These are phyloP conservation scores for Thalassiosira exigua DNA, from an alignment of 352 stramenopile species.

Conservation along the genomic window DNA sequence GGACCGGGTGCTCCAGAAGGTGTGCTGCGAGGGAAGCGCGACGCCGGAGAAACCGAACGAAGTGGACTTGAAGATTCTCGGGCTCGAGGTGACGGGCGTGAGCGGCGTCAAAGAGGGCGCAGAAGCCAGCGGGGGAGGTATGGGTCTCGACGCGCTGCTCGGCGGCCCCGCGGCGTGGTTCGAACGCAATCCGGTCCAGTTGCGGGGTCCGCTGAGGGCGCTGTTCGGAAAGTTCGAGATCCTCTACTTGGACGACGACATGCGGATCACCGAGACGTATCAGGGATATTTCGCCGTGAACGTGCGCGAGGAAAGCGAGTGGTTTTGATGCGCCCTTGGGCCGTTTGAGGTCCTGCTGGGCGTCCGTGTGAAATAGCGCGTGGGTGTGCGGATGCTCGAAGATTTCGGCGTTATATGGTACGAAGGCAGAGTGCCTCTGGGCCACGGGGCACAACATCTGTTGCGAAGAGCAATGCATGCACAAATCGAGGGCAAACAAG, in stretches of 20 bases:
- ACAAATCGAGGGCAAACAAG: no score
- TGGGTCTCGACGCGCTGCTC: constrained; percentile 11
- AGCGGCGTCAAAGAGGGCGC: constrained; percentile 18
- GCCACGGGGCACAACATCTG: no score
- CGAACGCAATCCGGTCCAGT: constrained; percentile 62
- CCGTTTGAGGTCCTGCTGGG: no score
- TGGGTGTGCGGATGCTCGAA: no score
- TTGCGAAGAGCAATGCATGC: no score
- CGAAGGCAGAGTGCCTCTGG: no score
- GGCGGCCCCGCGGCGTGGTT: constrained; percentile 62
- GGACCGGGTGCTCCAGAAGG: constrained; percentile 75
- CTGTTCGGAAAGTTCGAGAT: constrained; percentile 83
- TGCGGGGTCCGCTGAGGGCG: constrained; percentile 68
- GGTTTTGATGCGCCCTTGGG: no score
- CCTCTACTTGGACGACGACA: constrained; percentile 79
- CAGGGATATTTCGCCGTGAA: constrained; percentile 81
- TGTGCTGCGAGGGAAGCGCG: constrained; percentile 60
- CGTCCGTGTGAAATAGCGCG: no score
- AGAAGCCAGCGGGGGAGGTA: constrained; percentile 6
- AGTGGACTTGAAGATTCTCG: constrained; percentile 71
- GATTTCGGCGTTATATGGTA: no score
- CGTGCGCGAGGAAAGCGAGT: constrained; percentile 61
- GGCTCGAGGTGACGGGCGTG: constrained; percentile 57
- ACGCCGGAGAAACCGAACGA: constrained; percentile 50
- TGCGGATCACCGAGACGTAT: constrained; percentile 76